Conservation (phyloP, 1,139 yeast species). For the Kluyveromyces marxianus region DNA sequence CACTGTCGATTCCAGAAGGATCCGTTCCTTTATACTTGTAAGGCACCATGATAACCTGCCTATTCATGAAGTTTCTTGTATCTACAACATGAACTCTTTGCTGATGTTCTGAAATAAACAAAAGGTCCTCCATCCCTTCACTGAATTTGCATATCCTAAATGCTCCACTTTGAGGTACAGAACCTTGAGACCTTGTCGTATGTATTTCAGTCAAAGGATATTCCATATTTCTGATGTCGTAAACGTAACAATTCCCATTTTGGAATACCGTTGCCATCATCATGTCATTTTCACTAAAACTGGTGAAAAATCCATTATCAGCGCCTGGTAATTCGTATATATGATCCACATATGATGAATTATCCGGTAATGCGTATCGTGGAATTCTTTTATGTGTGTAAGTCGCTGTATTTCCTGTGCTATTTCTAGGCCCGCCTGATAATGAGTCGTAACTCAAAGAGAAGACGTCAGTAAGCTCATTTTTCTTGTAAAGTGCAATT, state of each 20-base stretch:
- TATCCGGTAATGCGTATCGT: constrained; percentile 25
- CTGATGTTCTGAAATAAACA: constrained; percentile 74
- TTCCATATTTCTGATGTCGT: constrained; percentile 59
- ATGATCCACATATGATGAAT: constrained; percentile 23
- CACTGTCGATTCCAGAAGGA: constrained; percentile 1
- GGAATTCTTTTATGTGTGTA: constrained; percentile 16
- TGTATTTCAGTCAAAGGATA: constrained; percentile 46
- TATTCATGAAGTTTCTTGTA: constrained; percentile 61
- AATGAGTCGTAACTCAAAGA: constrained; percentile 24
- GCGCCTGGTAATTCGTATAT: constrained; percentile 46
- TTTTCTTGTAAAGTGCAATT: constrained; percentile 43
- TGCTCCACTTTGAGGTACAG: constrained; percentile 37
- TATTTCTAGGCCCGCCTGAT: constrained; percentile 21
- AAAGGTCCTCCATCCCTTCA: constrained; percentile 62
- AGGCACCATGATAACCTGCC: constrained; percentile 65
- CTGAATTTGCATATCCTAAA: constrained; percentile 56
- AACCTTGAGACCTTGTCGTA: constrained; percentile 47
- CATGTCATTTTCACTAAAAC: constrained; percentile 66
- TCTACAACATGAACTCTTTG: constrained; percentile 82
- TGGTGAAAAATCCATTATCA: constrained; percentile 77
- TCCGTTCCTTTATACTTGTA: constrained; percentile 19
- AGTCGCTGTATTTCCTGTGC: constrained; percentile 9
- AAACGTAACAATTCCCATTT: constrained; percentile 71
- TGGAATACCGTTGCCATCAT: constrained; percentile 78
- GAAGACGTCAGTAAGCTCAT: constrained; percentile 24